phyloP scores from a whole-genome alignment of 2,329 filamentous ascomycete species.

The Fusarium sp. region DNA sequence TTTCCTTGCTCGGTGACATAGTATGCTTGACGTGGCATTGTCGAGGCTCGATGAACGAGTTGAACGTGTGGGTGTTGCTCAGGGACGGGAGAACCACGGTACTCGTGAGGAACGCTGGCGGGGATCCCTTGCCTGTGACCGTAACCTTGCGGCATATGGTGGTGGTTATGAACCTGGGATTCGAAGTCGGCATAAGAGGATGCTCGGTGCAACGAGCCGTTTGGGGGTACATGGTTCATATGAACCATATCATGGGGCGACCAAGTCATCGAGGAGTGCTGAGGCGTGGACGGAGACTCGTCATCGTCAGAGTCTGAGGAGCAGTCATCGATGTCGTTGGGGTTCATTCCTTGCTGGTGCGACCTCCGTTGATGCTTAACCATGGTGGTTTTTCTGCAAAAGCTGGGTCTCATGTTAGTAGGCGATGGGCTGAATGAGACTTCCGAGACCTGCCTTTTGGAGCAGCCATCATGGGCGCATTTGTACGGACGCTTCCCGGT shows the following conservation, averaged over 20 bases:
- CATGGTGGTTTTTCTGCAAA: conserved; percentile 80
- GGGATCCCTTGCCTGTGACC: conserved; percentile 63
- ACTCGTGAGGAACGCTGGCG: conserved; percentile 58
- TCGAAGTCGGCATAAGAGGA: conserved; percentile 68
- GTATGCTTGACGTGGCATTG: conserved; percentile 62
- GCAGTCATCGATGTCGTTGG: conserved; percentile 67
- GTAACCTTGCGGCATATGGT: conserved; percentile 57
- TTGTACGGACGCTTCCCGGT: conserved; percentile 76
- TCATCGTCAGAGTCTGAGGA: conserved; percentile 69
- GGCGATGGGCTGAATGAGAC: not conserved
- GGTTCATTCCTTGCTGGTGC: conserved; percentile 70
- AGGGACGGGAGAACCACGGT: conserved; percentile 58
- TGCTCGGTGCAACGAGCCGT: conserved; percentile 62
- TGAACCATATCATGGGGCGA: conserved; percentile 59
- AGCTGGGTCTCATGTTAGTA: conserved; percentile 60
- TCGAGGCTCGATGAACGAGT: conserved; percentile 64
- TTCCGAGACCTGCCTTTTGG: conserved; percentile 65
- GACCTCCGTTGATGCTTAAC: conserved; percentile 75
- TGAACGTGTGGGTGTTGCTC: conserved; percentile 61
- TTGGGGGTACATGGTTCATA: conserved; percentile 54
- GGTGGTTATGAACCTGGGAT: conserved; percentile 59
- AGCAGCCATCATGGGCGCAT: conserved; percentile 71
- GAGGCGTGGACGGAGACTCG: conserved; percentile 71
- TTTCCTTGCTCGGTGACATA: conserved; percentile 74
- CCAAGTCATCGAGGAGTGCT: conserved; percentile 67